phyloP scores from a whole-genome alignment of 768 basidiomycete genomes.

The Auriscalpium vulgare region DNA sequence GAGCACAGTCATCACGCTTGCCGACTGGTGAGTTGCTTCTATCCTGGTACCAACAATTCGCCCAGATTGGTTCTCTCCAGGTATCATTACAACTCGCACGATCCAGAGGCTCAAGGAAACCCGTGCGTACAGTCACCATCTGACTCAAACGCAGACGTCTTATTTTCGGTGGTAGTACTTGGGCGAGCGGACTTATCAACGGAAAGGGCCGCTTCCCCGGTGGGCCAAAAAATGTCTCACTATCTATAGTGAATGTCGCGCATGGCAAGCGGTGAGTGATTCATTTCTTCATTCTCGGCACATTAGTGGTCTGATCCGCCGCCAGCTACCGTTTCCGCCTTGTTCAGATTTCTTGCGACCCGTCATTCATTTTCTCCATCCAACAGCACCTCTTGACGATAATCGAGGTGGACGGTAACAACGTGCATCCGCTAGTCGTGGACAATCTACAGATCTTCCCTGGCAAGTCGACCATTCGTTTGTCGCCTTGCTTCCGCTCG shows the following conservation, averaged over 20 bases:
- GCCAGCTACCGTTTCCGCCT: slow-evolving; percentile 17
- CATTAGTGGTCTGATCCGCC: background rate
- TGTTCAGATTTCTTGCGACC: slow-evolving; percentile 21
- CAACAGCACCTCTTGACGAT: slow-evolving; percentile 33
- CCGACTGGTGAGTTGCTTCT: slow-evolving; percentile 36
- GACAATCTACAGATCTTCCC: slow-evolving; percentile 35
- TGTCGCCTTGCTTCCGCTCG: too few species aligned
- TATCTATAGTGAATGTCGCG: slow-evolving; percentile 13
- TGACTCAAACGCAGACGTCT: too few species aligned
- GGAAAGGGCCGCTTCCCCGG: slow-evolving; percentile 36
- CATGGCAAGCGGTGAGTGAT: slow-evolving; percentile 5
- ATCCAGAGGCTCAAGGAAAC: background rate
- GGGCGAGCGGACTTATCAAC: slow-evolving; percentile 37
- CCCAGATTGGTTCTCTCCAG: background rate
- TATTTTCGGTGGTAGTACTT: slow-evolving; percentile 2
- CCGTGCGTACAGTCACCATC: background rate
- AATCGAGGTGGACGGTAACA: slow-evolving; percentile 34
- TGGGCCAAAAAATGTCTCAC: slow-evolving; percentile 3
- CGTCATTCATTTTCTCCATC: slow-evolving; percentile 31
- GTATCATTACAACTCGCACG: slow-evolving; percentile 13
- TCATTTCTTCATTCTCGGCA: background rate
- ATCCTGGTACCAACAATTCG: slow-evolving; percentile 2
- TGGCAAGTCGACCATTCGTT: slow-evolving; percentile 19
- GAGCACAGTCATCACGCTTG: slow-evolving; percentile 39
- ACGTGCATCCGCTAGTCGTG: slow-evolving; percentile 26